Evolutionary conservation across 225 moss, liverwort and hornwort genomes (phyloP).

Genomic region (Physcomitrium patens): DNA sequence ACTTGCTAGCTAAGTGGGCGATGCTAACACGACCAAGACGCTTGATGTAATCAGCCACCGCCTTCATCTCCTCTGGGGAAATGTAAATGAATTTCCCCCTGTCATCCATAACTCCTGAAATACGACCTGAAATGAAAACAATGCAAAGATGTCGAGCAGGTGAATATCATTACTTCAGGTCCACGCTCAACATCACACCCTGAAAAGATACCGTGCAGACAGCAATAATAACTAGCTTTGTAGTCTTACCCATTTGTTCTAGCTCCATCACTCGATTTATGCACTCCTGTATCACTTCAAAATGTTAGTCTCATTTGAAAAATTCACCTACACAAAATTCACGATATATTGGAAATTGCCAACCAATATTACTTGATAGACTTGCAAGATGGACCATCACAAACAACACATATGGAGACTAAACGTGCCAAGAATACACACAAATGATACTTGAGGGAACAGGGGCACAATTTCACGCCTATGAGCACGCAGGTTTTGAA

Average conservation of each 20-base stretch:
- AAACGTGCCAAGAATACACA: too few relatives aligned
- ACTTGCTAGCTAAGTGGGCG: conserved; percentile 86
- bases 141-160: not conserved
- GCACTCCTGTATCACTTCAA: conserved; percentile 72
- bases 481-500: not conserved
- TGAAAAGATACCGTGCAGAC: not conserved
- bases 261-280: conserved; percentile 87
- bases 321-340: not conserved
- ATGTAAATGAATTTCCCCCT: conserved; percentile 97
- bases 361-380: not conserved
- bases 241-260: conserved; percentile 89
- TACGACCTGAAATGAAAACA: conserved; percentile 64
- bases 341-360: not conserved
- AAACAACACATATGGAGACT: not conserved
- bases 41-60: conserved; percentile 95
- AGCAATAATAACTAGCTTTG: not conserved
- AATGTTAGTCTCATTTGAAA: conserved; percentile 13
- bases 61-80: conserved; percentile 97
- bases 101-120: conserved; percentile 99
- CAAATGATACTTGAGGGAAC: too few relatives aligned
- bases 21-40: conserved; percentile 95
- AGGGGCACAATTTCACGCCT: not conserved
- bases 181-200: conserved; percentile 19
- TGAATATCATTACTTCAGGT: not conserved
- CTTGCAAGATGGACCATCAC: not conserved